phyloP scores from a whole-genome alignment of 176 grass and related monocot species.

The Elaeis guineensis region DNA sequence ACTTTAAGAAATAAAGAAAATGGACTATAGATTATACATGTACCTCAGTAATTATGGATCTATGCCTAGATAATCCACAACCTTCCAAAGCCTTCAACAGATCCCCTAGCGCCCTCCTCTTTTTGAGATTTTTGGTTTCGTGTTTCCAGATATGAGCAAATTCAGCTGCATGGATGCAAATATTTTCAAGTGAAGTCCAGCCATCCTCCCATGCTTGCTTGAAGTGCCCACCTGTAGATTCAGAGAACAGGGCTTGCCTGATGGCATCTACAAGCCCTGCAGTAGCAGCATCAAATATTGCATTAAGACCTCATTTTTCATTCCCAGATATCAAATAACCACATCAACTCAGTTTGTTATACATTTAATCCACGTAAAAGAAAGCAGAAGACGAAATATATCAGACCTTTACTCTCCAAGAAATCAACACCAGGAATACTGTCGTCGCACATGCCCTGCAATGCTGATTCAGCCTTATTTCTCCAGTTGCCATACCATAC shows the following conservation, averaged over 20 bases:
- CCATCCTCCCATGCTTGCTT: conserved; percentile 44
- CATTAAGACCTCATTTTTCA: not conserved
- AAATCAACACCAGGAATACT: conserved; percentile 20
- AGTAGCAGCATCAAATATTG: not conserved
- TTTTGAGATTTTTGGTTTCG: conserved; percentile 76
- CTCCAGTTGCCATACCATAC: conserved; percentile 59
- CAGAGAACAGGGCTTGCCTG: conserved; percentile 14
- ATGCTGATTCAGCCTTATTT: conserved; percentile 36
- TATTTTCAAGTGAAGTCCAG: conserved; percentile 63
- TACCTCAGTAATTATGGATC: conserved; percentile 50
- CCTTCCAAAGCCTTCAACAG: conserved; percentile 78
- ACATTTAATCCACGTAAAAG: no score
- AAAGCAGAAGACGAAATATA: not conserved
- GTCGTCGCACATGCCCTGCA: conserved; percentile 25
- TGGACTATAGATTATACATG: not conserved
- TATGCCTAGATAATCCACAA: conserved; percentile 84
- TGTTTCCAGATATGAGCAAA: conserved; percentile 56
- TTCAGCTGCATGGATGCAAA: conserved; percentile 54
- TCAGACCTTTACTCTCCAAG: conserved; percentile 39
- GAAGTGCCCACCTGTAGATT: conserved; percentile 20
- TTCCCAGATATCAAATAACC: no score
- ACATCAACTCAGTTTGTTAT: no score
- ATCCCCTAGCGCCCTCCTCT: conserved; percentile 61
- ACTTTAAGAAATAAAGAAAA: no score
- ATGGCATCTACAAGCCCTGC: conserved; percentile 29